Conservation (phyloP, 148 eudicot genomes). For the Rhododendron molle region DNA sequence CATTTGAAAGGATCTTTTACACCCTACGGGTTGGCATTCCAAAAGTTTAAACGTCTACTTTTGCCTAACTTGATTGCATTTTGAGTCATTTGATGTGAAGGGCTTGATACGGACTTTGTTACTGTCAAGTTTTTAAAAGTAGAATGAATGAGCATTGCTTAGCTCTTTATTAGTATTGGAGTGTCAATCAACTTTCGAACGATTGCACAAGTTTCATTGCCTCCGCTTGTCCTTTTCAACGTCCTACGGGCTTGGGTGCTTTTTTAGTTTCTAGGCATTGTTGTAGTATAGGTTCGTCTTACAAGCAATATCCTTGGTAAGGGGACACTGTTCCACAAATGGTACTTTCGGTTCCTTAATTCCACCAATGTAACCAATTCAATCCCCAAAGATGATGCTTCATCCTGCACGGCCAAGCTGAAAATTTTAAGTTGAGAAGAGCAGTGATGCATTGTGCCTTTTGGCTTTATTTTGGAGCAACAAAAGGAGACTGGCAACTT, state of each 20-base stretch:
- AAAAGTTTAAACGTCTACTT: background rate
- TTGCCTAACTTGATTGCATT: background rate
- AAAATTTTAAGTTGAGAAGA: slow-evolving; percentile 40
- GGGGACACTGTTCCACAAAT: slow-evolving; percentile 15
- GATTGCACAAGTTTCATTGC: slow-evolving; percentile 34
- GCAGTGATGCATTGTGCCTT: slow-evolving; percentile 40
- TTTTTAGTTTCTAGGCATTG: slow-evolving; percentile 30
- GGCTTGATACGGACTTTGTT: background rate
- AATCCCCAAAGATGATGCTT: slow-evolving; percentile 34
- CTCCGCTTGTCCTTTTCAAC: slow-evolving; percentile 16
- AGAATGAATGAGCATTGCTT: slow-evolving; percentile 4
- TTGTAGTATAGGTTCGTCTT: slow-evolving; percentile 26
- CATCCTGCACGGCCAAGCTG: slow-evolving; percentile 39
- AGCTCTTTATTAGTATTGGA: slow-evolving; percentile 13
- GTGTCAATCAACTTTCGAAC: slow-evolving; percentile 10
- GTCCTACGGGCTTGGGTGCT: slow-evolving; percentile 25
- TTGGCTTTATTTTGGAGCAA: slow-evolving; percentile 37
- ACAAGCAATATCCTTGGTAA: slow-evolving; percentile 29
- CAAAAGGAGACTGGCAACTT: slow-evolving; percentile 41
- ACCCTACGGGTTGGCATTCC: no score
- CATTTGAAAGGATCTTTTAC: background rate
- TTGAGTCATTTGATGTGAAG: slow-evolving; percentile 3
- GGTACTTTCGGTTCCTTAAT: slow-evolving; percentile 11
- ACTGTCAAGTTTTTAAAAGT: slow-evolving; percentile 3
- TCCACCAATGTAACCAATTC: slow-evolving; percentile 15